Evolutionary conservation across 768 basidiomycete genomes (phyloP).

Genomic region (Tulasnella sp.): DNA sequence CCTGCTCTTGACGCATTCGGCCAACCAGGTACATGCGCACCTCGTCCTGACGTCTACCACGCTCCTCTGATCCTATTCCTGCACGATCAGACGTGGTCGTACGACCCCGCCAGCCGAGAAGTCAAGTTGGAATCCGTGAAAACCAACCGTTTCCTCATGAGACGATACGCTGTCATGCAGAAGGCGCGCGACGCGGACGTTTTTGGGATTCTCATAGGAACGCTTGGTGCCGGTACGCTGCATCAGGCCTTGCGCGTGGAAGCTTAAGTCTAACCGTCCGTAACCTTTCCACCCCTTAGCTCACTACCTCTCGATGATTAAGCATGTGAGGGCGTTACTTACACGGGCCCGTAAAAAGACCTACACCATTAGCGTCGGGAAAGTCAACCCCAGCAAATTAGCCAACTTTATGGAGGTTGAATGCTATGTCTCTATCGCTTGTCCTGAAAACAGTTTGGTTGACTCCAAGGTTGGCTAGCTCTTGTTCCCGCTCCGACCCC

Average conservation of each 20-base stretch:
- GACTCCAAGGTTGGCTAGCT: constrained; percentile 56
- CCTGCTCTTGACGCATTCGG: constrained; percentile 75
- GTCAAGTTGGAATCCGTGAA: constrained; percentile 58
- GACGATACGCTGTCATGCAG: constrained; percentile 81
- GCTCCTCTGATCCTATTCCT: not conserved
- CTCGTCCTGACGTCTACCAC: not conserved
- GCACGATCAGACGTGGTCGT: constrained; percentile 63
- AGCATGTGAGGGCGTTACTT: constrained; percentile 70
- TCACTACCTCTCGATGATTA: constrained; percentile 80
- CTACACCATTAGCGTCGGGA: constrained; percentile 93
- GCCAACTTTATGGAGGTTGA: constrained; percentile 96
- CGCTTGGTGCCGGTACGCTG: constrained; percentile 75
- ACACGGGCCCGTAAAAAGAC: constrained; percentile 71
- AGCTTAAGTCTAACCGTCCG: too few relatives aligned
- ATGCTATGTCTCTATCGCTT: constrained; percentile 92
- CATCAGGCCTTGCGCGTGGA: not conserved
- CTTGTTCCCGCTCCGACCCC: not conserved
- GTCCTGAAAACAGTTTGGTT: constrained; percentile 70
- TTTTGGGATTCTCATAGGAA: constrained; percentile 92
- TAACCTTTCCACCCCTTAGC: constrained; percentile 43
- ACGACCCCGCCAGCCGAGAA: constrained; percentile 55
- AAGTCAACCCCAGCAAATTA: constrained; percentile 89
- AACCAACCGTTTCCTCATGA: constrained; percentile 83
- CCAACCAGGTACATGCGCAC: constrained; percentile 50
- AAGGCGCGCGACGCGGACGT: constrained; percentile 89